These are phyloP conservation scores for Saccharomycopsis microspora DNA, from an alignment of 805 yeast species.

Conservation along the genomic window DNA sequence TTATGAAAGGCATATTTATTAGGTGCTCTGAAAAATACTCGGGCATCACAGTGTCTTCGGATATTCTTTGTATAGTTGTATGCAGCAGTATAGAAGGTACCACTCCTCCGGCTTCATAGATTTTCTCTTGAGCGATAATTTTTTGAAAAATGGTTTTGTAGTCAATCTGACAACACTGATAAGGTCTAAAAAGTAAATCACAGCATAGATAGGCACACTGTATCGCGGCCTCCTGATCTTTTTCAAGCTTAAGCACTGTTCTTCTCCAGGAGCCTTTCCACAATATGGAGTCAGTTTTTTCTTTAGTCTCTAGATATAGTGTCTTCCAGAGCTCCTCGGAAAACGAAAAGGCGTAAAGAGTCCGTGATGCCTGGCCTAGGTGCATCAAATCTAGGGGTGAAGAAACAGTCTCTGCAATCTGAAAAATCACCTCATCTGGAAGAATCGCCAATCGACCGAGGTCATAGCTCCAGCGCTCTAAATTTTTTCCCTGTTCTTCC, in stretches of 20 bases:
- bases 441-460: slow-evolving; percentile 44
- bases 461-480: slow-evolving; percentile 21
- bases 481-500: slow-evolving; percentile 11
- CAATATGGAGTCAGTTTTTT: neutral
- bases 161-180: slow-evolving; percentile 64
- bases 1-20: slow-evolving; percentile 54
- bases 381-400: slow-evolving; percentile 36
- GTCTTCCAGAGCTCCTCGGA: slow-evolving; percentile 79
- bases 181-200: slow-evolving; percentile 74
- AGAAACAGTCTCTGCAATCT: slow-evolving; percentile 37
- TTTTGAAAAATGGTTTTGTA: slow-evolving; percentile 38
- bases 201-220: slow-evolving; percentile 49
- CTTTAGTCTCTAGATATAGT: slow-evolving; percentile 27
- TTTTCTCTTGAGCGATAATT: slow-evolving; percentile 35
- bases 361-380: slow-evolving; percentile 50
- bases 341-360: slow-evolving; percentile 58
- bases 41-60: slow-evolving; percentile 31
- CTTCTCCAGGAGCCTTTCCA: slow-evolving; percentile 80
- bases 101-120: slow-evolving; percentile 4
- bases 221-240: slow-evolving; percentile 30
- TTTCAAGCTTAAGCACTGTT: slow-evolving; percentile 34
- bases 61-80: slow-evolving; percentile 27
- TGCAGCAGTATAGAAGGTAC: slow-evolving; percentile 15
- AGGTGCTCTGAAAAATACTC: slow-evolving; percentile 35
- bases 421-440: slow-evolving; percentile 54